These are phyloP conservation scores for Exophiala bonariae DNA, from an alignment of 2,329 filamentous ascomycete genomes.

Conservation along the genomic window DNA sequence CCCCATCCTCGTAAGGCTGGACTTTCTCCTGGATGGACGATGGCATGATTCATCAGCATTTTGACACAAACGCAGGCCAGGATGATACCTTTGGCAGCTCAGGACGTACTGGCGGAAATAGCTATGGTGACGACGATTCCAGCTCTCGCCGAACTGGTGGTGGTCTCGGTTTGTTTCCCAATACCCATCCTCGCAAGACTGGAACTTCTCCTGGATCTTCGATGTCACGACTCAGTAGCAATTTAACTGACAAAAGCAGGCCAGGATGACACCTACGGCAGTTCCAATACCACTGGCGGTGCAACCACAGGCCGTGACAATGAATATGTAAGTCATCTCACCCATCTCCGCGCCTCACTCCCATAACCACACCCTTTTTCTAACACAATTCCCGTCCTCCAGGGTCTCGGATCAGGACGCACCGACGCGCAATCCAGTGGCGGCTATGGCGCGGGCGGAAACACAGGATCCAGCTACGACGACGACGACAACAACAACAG, in stretches of 20 bases:
- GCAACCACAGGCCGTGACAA: slow-evolving; percentile 23
- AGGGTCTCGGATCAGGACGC: slow-evolving; percentile 21
- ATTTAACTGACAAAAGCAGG: too few relatives aligned
- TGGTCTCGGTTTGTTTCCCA: not conserved
- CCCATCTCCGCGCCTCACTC: not conserved
- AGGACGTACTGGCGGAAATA: slow-evolving; percentile 11
- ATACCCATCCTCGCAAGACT: too few relatives aligned
- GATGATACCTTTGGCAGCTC: slow-evolving; percentile 23
- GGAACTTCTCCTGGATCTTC: too few relatives aligned
- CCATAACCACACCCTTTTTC: not conserved
- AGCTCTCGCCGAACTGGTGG: not conserved
- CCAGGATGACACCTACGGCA: slow-evolving; percentile 22
- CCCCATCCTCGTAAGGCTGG: too few relatives aligned
- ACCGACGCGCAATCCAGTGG: slow-evolving; percentile 18
- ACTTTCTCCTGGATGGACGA: too few relatives aligned
- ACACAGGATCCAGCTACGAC: slow-evolving; percentile 18
- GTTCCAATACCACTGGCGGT: slow-evolving; percentile 15
- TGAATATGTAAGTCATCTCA: slow-evolving; percentile 17
- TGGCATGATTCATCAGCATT: too few relatives aligned
- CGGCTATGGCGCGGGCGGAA: slow-evolving; percentile 23
- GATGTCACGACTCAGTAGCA: too few relatives aligned
- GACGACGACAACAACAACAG: slow-evolving; percentile 8
- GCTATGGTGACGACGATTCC: not conserved
- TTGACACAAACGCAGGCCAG: slow-evolving; percentile 3
- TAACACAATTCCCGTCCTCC: not conserved